These are phyloP conservation scores for Coelastrella sp. DNA, from an alignment of 139 green algal genomes.

Conservation along the genomic window DNA sequence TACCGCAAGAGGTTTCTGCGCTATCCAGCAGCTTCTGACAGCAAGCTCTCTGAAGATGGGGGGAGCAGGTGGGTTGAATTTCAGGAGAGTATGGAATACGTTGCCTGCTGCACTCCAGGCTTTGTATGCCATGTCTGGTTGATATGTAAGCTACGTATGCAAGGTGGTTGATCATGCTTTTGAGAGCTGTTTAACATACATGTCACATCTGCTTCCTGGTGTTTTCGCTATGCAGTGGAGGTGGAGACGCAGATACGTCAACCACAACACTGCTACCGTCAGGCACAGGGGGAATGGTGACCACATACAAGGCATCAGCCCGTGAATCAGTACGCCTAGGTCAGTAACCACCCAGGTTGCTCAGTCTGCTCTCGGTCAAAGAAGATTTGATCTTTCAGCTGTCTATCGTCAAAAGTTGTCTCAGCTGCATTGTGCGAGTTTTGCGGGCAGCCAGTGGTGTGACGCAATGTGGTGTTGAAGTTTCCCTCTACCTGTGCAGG, in stretches of 20 bases:
- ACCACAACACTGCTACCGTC: not conserved
- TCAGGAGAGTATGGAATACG: too few relatives aligned
- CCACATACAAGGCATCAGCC: not conserved
- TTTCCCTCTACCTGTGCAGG: too few relatives aligned
- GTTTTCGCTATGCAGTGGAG: not conserved
- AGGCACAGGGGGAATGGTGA: not conserved
- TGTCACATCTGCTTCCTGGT: not conserved
- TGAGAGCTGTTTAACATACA: not conserved
- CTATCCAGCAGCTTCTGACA: not conserved
- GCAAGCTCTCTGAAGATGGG: constrained; percentile 9
- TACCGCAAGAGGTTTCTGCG: constrained; percentile 2
- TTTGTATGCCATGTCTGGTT: too few relatives aligned
- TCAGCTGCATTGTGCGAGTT: not conserved
- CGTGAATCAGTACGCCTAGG: constrained; percentile 5
- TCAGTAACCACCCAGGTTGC: too few relatives aligned
- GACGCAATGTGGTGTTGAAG: not conserved
- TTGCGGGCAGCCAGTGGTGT: not conserved
- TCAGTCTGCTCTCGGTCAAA: too few relatives aligned
- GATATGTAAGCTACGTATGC: too few relatives aligned
- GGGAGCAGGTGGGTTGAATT: too few relatives aligned
- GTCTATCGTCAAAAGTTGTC: too few relatives aligned
- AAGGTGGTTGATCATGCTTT: too few relatives aligned
- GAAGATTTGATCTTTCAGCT: too few relatives aligned
- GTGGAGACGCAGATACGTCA: not conserved
- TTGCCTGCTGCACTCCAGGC: too few relatives aligned